Conservation (phyloP, 1,284 basidiomycete genomes). For the Trichosporon ovoides region DNA sequence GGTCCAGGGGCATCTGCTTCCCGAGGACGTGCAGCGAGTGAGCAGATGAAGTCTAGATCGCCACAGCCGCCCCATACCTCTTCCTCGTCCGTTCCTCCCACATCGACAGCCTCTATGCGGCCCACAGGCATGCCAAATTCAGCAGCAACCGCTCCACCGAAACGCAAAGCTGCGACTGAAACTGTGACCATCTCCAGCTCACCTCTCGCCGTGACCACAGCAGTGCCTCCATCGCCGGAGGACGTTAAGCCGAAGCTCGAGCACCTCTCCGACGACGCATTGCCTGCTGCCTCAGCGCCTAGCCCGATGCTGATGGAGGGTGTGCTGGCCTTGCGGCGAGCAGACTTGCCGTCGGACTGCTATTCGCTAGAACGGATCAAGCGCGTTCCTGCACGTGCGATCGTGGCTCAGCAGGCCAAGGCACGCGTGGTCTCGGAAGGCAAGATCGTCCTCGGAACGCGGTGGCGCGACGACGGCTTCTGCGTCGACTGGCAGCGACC, state of each 20-base stretch:
- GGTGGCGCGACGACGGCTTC: constrained; percentile 32
- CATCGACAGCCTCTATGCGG: no score
- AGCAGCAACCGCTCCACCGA: background rate
- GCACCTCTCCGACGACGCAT: background rate
- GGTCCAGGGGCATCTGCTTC: no score
- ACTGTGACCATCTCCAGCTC: background rate
- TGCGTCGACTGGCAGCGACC: constrained; percentile 1
- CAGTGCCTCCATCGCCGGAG: background rate
- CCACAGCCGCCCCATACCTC: no score
- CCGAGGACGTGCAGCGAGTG: no score
- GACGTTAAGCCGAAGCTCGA: background rate
- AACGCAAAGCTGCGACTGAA: background rate
- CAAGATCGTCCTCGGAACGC: constrained; percentile 47
- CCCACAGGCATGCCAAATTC: background rate
- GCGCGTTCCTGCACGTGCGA: background rate
- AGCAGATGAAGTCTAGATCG: no score
- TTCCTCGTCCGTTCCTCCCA: no score
- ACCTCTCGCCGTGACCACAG: background rate
- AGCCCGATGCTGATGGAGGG: background rate
- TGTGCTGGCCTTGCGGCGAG: background rate
- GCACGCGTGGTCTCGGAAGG: background rate
- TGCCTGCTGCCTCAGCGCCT: background rate
- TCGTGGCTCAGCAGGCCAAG: background rate
- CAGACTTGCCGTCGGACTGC: background rate
- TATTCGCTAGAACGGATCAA: background rate